Evolutionary conservation across 331 rosid species (phyloP), one percentile per base, ranked within the genome.

Genomic region (Cydonia oblonga): DNA sequence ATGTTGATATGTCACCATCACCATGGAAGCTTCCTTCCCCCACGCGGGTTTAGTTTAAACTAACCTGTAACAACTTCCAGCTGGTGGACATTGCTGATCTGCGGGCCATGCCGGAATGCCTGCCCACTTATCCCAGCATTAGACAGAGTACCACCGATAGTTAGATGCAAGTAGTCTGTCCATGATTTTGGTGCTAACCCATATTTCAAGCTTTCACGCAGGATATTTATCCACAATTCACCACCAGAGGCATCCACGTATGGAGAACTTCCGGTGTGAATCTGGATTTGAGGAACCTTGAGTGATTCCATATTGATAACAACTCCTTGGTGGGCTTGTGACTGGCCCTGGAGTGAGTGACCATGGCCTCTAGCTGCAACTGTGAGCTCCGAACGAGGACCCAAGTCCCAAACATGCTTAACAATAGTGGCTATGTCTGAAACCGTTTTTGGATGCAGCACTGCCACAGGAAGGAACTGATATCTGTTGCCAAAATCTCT

Each of bases 341-440:
- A 79, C 79, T 93, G 98, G 42, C 98, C 98, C 18, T 82, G 92
- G 66, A 93, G 96, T 32, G 98, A 91, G 90, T 93, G 97, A 24
- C 97, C 98, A 57, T 93, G 98, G 75, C 98, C 98, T 82, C 96
- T 81, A 32, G 97, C 97, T 30, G 95, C 98, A 73, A 90, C 86
- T 24, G 87, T 89, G 74, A 93, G 91, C 32, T 84, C 84, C 18
- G 98, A 89, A 25, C 72, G 72, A 18, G 92, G 87, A 49, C 95
- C 98, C 85, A 85, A 76, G 80, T 80, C 74, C 96, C 95, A 89
- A 40, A 93, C 67, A 84, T 90, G 95, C 76, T 66, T 84, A 61
- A 93, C 64, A 4, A 87, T 84, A 62, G 28, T 84, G 75, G 97
- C 90, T 46, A 93, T 87, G 74, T 93, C 98, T 67, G 92, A 76